phyloP scores from a whole-genome alignment of 1,139 yeast species.

The Yamadazyma atmosphaerica region DNA sequence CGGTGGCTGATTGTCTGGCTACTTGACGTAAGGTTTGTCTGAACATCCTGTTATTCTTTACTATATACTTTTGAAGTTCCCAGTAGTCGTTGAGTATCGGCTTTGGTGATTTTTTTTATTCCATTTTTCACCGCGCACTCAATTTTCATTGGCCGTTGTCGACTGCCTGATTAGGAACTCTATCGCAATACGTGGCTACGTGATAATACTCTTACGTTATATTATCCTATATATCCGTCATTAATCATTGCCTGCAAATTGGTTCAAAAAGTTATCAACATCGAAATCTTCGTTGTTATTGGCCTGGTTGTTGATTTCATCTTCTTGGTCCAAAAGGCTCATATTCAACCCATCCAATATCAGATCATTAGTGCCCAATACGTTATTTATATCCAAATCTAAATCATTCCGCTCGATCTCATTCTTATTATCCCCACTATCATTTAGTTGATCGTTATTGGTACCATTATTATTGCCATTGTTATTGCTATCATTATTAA shows the following conservation, averaged over 20 bases:
- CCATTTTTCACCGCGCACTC: conserved; percentile 7
- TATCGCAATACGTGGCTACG: not conserved
- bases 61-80: too few species aligned
- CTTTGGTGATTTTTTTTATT: conserved; percentile 7
- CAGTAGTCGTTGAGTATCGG: conserved; percentile 14
- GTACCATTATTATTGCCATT: conserved; percentile 10
- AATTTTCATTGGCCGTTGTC: conserved; percentile 29
- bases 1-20: conserved; percentile 61
- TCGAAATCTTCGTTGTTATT: conserved; percentile 40
- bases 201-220: conserved; percentile 6
- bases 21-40: conserved; percentile 68
- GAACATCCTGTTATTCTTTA: conserved; percentile 56
- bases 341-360: conserved; percentile 46
- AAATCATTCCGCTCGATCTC: conserved; percentile 20
- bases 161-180: conserved; percentile 31
- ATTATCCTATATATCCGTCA: not conserved
- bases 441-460: conserved; percentile 3
- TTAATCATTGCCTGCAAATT: conserved; percentile 38
- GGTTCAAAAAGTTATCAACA: conserved; percentile 48
- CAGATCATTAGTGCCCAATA: conserved; percentile 45
- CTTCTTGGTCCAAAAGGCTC: conserved; percentile 41
- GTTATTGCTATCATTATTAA: conserved; percentile 13
- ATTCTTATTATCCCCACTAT: conserved; percentile 7
- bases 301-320: conserved; percentile 10
- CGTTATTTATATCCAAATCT: conserved; percentile 43